Evolutionary conservation across 2,329 filamentous ascomycete genomes (phyloP).

Genomic region (Stagonosporopsis chrysanthemi): DNA sequence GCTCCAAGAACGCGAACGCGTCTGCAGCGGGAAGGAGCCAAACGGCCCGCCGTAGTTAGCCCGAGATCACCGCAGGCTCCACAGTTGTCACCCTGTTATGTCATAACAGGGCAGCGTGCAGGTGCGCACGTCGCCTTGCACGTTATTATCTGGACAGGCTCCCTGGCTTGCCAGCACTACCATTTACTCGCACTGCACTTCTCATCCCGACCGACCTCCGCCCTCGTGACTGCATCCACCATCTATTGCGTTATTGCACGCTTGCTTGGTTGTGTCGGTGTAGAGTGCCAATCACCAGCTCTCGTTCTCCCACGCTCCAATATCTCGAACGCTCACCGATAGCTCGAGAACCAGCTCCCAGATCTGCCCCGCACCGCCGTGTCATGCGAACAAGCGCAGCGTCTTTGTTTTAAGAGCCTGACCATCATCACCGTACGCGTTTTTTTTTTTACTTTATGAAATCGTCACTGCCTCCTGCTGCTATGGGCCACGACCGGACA

Average conservation of each 20-base stretch:
- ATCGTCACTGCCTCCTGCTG: neutral
- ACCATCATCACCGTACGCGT: constrained; percentile 31
- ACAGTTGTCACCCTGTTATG: constrained; percentile 22
- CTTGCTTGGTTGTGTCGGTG: constrained; percentile 28
- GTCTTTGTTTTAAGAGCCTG: constrained; percentile 18
- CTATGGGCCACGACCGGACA: constrained; percentile 13
- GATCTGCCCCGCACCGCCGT: constrained; percentile 24
- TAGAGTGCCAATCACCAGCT: constrained; percentile 41
- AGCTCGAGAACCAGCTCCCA: constrained; percentile 3
- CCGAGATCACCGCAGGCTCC: constrained; percentile 12
- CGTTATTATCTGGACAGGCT: neutral
- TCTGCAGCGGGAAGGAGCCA: constrained; percentile 19
- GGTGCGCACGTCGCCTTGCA: constrained; percentile 2
- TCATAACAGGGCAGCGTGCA: constrained; percentile 19
- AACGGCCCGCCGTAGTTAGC: constrained; percentile 37
- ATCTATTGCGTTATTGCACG: neutral
- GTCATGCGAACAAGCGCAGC: constrained; percentile 38
- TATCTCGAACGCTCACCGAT: constrained; percentile 13
- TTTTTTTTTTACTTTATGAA: constrained; percentile 25
- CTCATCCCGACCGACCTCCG: neutral
- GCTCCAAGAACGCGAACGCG: constrained; percentile 18
- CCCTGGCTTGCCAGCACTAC: neutral
- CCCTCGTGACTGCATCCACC: constrained; percentile 16
- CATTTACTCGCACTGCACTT: neutral
- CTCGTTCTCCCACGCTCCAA: constrained; percentile 38